Evolutionary conservation across 768 basidiomycete genomes (phyloP).

Genomic region (Suillus paluster): DNA sequence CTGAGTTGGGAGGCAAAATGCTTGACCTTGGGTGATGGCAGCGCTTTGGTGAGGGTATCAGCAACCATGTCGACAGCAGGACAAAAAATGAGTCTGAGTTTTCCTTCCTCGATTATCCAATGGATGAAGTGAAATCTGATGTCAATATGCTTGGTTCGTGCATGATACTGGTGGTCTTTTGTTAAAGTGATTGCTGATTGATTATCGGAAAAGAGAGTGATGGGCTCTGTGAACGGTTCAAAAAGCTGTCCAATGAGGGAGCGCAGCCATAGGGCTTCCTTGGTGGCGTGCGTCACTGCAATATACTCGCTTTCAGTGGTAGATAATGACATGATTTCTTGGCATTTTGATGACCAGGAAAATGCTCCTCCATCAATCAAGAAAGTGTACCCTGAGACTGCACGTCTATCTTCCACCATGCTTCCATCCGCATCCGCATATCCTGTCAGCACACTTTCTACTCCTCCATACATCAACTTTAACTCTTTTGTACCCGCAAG

Average conservation of each 20-base stretch:
- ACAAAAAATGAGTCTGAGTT: slow-evolving; percentile 15
- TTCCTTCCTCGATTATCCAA: slow-evolving; percentile 25
- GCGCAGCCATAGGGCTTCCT: background rate
- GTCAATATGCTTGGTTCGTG: slow-evolving; percentile 42
- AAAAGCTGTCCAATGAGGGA: slow-evolving; percentile 16
- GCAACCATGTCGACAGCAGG: slow-evolving; percentile 38
- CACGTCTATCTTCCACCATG: background rate
- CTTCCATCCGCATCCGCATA: too few relatives aligned
- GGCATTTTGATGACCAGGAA: background rate
- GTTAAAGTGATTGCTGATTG: slow-evolving; percentile 7
- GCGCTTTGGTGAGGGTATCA: slow-evolving; percentile 45
- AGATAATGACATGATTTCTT: background rate
- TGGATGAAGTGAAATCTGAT: slow-evolving; percentile 39
- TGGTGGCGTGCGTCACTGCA: slow-evolving; percentile 11
- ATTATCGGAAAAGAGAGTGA: slow-evolving; percentile 9
- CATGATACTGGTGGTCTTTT: slow-evolving; percentile 33
- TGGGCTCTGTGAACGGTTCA: slow-evolving; percentile 12
- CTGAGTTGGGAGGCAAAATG: slow-evolving; percentile 9
- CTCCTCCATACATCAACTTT: too few relatives aligned
- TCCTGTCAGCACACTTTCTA: too few relatives aligned
- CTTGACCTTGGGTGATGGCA: slow-evolving; percentile 22
- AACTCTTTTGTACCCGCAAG: slow-evolving; percentile 17
- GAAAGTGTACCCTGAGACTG: slow-evolving; percentile 37
- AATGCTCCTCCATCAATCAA: background rate
- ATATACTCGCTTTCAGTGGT: slow-evolving; percentile 13